Evolutionary conservation across 164 flowering plant species (phyloP), one percentile per base, ranked within the genome.

Genomic region (Tetracentron sinense): DNA sequence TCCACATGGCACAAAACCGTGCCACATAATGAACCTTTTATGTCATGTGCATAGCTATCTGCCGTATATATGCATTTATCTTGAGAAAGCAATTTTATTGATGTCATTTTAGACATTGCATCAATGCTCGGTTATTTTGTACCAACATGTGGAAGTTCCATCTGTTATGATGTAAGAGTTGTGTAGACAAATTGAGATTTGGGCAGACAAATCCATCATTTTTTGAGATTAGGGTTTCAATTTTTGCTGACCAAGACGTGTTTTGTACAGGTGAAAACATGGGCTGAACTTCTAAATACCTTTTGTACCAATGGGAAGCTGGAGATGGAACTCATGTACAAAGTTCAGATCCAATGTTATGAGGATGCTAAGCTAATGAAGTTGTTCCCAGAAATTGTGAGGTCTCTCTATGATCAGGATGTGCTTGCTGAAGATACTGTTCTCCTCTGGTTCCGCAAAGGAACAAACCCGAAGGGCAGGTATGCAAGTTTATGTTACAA

Each of bases 351-450:
- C 68, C 98, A 94, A 59, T 89, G 97, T 75, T 94, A 94, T 58
- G 98, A 94, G 75, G 98, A 94, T 77, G 83, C 98, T 16, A 94
- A 94, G 70, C 78, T 94, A 72, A 94, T 91, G 96, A 94, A 94
- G 77, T 64, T 94, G 62, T 94, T 94, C 76, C 98, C 97, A 38
- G 98, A 94, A 69, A 86, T 94, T 27, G 82, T 91, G 51, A 79
- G 89, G 73, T 81, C 93, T 66, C 92, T 94, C 28, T 94, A 94
- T 69, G 97, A 91, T 44, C 89, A 83, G 72, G 96, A 94, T 75
- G 99, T 94, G 64, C 93, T 94, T 78, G 96, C 95, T 4, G 99
- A 94, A 74, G 97, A 94, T 68, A 94, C 99, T 66, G 85, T 94
- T 72, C 88, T 88, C 58, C 83, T 77, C 74, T 94, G 99, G 99